Conservation (phyloP, 1,284 basidiomycete genomes). For the Pyrrhoderma noxium region DNA sequence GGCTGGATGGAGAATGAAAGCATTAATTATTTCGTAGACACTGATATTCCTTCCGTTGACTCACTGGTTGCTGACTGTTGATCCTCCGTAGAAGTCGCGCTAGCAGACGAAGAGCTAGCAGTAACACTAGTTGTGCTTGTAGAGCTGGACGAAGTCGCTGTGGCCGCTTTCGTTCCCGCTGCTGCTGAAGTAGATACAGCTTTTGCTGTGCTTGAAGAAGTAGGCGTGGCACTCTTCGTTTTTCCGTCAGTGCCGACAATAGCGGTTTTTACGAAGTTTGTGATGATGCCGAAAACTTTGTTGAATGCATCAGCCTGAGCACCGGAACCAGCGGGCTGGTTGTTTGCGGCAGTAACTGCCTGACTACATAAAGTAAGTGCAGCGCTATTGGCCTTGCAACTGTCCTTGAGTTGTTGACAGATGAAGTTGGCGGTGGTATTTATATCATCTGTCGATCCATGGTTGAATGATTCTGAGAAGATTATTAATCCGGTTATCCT, state of each 20-base stretch:
- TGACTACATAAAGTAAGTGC: constrained; percentile 12
- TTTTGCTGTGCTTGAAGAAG: too few species aligned
- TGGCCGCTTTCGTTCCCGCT: too few species aligned
- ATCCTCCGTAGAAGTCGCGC: background rate
- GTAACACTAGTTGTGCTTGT: too few species aligned
- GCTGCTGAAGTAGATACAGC: too few species aligned
- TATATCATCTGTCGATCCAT: constrained; percentile 20
- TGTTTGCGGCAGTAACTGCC: constrained; percentile 17
- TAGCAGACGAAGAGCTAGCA: background rate
- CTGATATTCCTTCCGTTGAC: background rate
- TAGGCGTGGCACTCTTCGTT: background rate
- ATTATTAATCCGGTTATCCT: too few species aligned
- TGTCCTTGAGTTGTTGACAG: constrained; percentile 20
- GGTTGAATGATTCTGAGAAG: constrained; percentile 15
- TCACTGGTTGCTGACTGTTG: constrained; percentile 5
- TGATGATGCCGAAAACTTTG: constrained; percentile 11
- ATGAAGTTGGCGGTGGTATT: constrained; percentile 20
- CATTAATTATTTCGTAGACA: background rate
- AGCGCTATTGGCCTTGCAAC: constrained; percentile 17
- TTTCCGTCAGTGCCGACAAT: constrained; percentile 2
- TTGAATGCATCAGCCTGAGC: constrained; percentile 18
- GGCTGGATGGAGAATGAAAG: constrained; percentile 19
- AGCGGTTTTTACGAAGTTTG: constrained; percentile 14
- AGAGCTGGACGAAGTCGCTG: too few species aligned
- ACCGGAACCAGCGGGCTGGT: constrained; percentile 15